phyloP scores from a whole-genome alignment of 148 eudicot genomes.

The Linanthus parryae region DNA sequence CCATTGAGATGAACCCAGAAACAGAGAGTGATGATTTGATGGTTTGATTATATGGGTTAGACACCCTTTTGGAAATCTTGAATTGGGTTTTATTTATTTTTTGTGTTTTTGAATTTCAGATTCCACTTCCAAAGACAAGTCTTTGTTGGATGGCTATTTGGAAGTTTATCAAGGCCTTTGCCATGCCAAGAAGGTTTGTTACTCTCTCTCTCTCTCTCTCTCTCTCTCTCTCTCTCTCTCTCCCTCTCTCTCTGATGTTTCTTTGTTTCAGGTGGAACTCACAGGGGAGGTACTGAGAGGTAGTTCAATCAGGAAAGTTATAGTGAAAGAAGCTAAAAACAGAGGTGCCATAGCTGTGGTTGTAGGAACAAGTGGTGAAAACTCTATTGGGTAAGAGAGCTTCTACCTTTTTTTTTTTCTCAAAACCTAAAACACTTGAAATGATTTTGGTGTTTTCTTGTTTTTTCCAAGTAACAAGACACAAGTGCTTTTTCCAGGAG shows the following conservation, averaged over 20 bases:
- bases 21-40: too few relatives aligned
- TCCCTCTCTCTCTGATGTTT: too few relatives aligned
- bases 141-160: conserved; percentile 51
- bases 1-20: too few relatives aligned
- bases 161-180: conserved; percentile 62
- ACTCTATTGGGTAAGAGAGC: conserved; percentile 41
- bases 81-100: background rate
- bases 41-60: too few relatives aligned
- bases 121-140: conserved; percentile 31
- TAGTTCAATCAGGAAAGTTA: conserved; percentile 59
- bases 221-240: too few relatives aligned
- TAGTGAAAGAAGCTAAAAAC: conserved; percentile 70
- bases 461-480: too few relatives aligned
- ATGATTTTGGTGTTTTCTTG: conserved; percentile 2
- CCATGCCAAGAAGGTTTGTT: conserved; percentile 53
- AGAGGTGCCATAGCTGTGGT: conserved; percentile 42
- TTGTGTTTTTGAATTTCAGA: conserved; percentile 27
- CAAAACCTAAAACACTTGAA: too few relatives aligned
- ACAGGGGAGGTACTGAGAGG: conserved; percentile 49
- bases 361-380: conserved; percentile 53
- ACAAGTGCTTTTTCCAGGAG: conserved; percentile 52
- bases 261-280: conserved; percentile 77
- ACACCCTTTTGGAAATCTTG: too few relatives aligned
- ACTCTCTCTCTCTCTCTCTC: background rate
- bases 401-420: background rate